Conservation (phyloP, 176 grass and related monocot genomes). For the Cenchrus fungigraminus region DNA sequence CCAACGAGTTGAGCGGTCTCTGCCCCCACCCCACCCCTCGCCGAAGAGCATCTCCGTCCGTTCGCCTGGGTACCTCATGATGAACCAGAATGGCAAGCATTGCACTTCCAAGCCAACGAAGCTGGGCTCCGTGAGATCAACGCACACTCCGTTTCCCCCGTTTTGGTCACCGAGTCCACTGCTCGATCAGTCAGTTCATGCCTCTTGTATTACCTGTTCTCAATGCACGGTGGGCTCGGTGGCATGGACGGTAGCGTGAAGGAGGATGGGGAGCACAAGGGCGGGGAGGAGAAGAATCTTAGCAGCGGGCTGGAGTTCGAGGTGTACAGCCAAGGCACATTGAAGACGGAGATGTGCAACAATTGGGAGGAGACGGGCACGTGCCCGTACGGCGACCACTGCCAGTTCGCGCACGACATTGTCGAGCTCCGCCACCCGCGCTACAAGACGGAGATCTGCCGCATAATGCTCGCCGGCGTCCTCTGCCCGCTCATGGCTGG, state of each 20-base stretch:
- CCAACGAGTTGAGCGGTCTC: conserved; percentile 51
- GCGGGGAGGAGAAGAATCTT: conserved; percentile 34
- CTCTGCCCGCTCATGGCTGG: conserved; percentile 46
- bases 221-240: conserved; percentile 28
- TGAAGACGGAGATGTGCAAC: conserved; percentile 99
- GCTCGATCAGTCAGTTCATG: not conserved
- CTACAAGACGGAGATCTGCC: conserved; percentile 97
- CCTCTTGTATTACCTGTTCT: conserved; percentile 9
- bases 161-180: not conserved
- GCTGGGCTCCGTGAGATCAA: conserved; percentile 51
- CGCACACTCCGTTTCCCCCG: not conserved
- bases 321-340: conserved; percentile 96
- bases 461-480: conserved; percentile 84
- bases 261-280: conserved; percentile 24
- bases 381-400: conserved; percentile 84
- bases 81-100: conserved; percentile 42
- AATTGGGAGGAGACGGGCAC: conserved; percentile 96
- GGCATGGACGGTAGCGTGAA: conserved; percentile 37
- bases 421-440: conserved; percentile 91
- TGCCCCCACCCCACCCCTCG: not conserved
- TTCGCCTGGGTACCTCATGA: conserved; percentile 73
- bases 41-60: conserved; percentile 92
- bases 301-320: conserved; percentile 63
- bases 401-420: conserved; percentile 97
- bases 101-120: conserved; percentile 36